A percentile compares a stretch with the other conserved stretches of the same genome.
phyloP scores from a whole-genome alignment of 2,329 filamentous ascomycete species.

The Verticillium alfalfae region DNA sequence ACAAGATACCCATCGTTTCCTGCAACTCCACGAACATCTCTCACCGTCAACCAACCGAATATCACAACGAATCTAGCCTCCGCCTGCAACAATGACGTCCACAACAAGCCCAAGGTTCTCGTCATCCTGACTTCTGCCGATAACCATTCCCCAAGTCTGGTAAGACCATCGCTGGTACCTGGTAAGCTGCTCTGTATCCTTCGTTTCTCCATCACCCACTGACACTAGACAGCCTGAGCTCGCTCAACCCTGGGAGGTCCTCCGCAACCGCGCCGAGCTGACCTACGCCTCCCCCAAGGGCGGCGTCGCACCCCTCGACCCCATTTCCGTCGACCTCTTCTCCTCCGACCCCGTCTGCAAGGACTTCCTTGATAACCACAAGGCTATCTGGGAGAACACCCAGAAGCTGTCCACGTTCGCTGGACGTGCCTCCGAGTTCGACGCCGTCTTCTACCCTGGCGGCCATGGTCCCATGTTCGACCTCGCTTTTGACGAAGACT shows the following conservation, averaged over 20 bases:
- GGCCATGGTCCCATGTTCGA: constrained; percentile 65
- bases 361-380: constrained; percentile 51
- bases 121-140: constrained; percentile 63
- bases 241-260: constrained; percentile 58
- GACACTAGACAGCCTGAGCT: constrained; percentile 45
- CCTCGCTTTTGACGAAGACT: constrained; percentile 50
- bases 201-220: neutral
- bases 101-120: constrained; percentile 51
- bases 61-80: neutral
- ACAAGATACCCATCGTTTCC: neutral
- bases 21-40: neutral
- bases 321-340: constrained; percentile 48
- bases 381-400: constrained; percentile 59
- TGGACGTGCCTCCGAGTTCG: constrained; percentile 54
- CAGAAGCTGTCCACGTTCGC: constrained; percentile 49
- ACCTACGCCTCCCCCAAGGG: constrained; percentile 58
- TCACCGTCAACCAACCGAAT: neutral
- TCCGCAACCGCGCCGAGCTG: constrained; percentile 42
- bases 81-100: constrained; percentile 30
- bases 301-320: constrained; percentile 57
- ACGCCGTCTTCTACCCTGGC: constrained; percentile 54
- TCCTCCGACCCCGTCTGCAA: constrained; percentile 44
- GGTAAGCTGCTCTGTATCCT: constrained; percentile 28
- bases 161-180: constrained; percentile 64
- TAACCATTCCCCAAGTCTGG: constrained; percentile 41